Conservation (phyloP, 352 stramenopile genomes). For the Pythium plurisporium region DNA sequence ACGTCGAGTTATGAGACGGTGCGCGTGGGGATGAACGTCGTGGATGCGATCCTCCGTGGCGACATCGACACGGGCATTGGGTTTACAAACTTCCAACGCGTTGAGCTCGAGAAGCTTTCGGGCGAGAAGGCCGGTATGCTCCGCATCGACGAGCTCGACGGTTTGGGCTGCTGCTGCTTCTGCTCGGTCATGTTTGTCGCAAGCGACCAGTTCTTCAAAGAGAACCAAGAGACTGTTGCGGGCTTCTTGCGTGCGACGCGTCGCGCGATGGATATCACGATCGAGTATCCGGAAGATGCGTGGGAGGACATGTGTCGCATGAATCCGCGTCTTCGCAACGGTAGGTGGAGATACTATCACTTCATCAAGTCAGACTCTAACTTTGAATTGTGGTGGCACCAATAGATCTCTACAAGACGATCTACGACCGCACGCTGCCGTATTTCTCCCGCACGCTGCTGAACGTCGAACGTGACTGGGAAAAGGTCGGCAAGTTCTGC, state of each 20-base stretch:
- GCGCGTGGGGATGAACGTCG: slow-evolving; percentile 48
- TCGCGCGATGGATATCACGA: slow-evolving; percentile 46
- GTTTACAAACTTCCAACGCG: slow-evolving; percentile 53
- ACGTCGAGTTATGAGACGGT: slow-evolving; percentile 40
- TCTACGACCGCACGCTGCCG: slow-evolving; percentile 45
- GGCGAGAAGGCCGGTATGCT: slow-evolving; percentile 47
- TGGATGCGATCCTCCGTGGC: slow-evolving; percentile 42
- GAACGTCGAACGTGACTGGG: slow-evolving; percentile 48
- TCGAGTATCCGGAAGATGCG: slow-evolving; percentile 42
- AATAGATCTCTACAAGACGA: slow-evolving; percentile 41
- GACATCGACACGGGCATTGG: slow-evolving; percentile 49
- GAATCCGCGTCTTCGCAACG: slow-evolving; percentile 42
- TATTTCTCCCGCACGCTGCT: slow-evolving; percentile 50
- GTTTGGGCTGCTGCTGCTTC: slow-evolving; percentile 48
- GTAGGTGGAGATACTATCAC: slow-evolving; percentile 15
- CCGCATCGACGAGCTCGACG: slow-evolving; percentile 47
- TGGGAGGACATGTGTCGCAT: slow-evolving; percentile 53
- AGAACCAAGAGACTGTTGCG: slow-evolving; percentile 41
- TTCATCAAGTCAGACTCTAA: too few relatives aligned
- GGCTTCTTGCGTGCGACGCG: slow-evolving; percentile 41
- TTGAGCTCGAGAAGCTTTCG: slow-evolving; percentile 45
- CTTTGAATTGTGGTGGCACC: too few relatives aligned
- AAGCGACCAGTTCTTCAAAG: slow-evolving; percentile 41
- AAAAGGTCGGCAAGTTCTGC: slow-evolving; percentile 51
- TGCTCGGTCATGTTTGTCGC: slow-evolving; percentile 55